phyloP scores from a whole-genome alignment of 176 grass and related monocot species.

The Phragmites australis region DNA sequence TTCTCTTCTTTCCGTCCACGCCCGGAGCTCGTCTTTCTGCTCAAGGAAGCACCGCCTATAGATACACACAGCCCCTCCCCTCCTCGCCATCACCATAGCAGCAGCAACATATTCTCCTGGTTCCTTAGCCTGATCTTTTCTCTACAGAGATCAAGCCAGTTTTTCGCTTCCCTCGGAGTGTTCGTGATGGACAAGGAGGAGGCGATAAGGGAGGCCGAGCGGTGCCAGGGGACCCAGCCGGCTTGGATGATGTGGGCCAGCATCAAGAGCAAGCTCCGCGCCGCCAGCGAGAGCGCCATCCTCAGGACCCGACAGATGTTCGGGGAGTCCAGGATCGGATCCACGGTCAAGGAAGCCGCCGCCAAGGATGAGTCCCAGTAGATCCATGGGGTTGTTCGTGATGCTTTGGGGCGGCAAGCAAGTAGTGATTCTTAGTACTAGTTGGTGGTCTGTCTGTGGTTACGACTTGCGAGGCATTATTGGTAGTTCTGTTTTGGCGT shows the following conservation, averaged over 20 bases:
- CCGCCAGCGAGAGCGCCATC: slow-evolving; percentile 39
- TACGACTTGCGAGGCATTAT: not conserved
- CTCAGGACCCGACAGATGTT: slow-evolving; percentile 36
- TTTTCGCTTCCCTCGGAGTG: not conserved
- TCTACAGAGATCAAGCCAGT: not conserved
- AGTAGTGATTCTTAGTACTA: not conserved
- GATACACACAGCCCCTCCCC: not conserved
- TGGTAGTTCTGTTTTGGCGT: not conserved
- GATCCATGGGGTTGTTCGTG: not conserved
- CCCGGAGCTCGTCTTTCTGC: not conserved
- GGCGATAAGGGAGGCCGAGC: not conserved
- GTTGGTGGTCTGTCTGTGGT: not conserved
- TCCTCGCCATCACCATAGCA: not conserved
- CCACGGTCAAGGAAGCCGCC: not conserved
- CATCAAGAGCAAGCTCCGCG: slow-evolving; percentile 54
- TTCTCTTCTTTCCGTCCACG: not conserved
- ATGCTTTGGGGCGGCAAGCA: not conserved
- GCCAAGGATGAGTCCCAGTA: not conserved
- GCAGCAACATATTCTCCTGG: not conserved
- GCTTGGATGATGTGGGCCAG: slow-evolving; percentile 44
- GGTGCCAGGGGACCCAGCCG: slow-evolving; percentile 16
- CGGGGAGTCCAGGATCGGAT: slow-evolving; percentile 5
- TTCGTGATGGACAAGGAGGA: not conserved
- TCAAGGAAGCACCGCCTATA: not conserved
- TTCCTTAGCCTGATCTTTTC: not conserved